These are phyloP conservation scores for Actinidia polygama DNA, from an alignment of 179 eudicot genomes.

Conservation along the genomic window DNA sequence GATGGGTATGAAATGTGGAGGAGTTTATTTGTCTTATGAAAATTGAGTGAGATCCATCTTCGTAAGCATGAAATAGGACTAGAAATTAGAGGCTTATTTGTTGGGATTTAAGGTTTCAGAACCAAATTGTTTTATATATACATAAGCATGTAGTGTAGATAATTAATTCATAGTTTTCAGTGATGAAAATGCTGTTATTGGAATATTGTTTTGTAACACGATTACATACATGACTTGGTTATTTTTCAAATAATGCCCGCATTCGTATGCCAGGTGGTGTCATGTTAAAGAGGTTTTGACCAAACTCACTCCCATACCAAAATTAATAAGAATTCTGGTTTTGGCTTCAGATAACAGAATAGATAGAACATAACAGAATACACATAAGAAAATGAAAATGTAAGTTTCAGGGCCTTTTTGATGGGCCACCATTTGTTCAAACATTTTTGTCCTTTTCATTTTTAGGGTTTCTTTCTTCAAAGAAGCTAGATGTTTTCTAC, in stretches of 20 bases:
- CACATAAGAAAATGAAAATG: too few species aligned
- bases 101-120: background rate
- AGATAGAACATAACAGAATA: background rate
- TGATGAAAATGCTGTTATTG: background rate
- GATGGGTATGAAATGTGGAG: background rate
- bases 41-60: background rate
- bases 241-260: background rate
- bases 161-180: background rate
- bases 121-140: background rate
- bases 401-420: background rate
- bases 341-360: background rate
- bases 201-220: background rate
- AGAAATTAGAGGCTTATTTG: background rate
- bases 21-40: background rate
- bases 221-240: background rate
- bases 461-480: background rate
- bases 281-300: background rate
- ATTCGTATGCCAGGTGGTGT: background rate
- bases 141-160: background rate
- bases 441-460: background rate
- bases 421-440: background rate
- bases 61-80: background rate
- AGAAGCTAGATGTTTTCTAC: background rate
- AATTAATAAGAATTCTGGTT: background rate
- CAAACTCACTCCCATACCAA: background rate